Evolutionary conservation across 164 flowering plant genomes (phyloP).

Genomic region (Amborella trichopoda): DNA sequence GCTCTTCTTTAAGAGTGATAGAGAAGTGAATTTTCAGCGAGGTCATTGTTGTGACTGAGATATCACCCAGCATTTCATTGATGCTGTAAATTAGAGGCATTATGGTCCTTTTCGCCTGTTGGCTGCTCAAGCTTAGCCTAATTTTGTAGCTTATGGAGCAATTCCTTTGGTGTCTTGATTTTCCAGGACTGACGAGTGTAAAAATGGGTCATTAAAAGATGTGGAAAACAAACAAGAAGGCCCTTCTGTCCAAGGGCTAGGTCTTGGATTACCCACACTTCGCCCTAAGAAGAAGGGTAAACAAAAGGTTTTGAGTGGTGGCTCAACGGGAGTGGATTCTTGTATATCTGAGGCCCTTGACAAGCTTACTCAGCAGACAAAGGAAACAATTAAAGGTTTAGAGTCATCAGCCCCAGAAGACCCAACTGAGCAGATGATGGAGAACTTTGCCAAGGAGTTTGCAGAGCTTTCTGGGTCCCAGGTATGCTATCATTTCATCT

Average conservation of each 20-base stretch:
- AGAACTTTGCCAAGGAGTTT: slow-evolving; percentile 93
- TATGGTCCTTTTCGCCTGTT: too few species aligned
- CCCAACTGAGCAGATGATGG: slow-evolving; percentile 51
- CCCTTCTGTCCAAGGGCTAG: slow-evolving; percentile 57
- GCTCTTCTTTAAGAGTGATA: too few species aligned
- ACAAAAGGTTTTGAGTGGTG: too few species aligned
- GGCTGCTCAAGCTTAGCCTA: too few species aligned
- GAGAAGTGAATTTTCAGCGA: too few species aligned
- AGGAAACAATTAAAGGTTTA: slow-evolving; percentile 72
- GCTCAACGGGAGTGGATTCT: slow-evolving; percentile 20
- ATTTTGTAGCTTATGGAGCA: too few species aligned
- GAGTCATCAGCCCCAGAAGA: slow-evolving; percentile 51
- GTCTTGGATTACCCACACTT: slow-evolving; percentile 80
- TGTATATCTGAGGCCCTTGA: slow-evolving; percentile 80
- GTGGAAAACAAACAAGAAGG: slow-evolving; percentile 16
- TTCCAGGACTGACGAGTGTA: slow-evolving; percentile 23
- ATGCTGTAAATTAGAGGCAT: slow-evolving; percentile 1
- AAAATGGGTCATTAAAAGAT: not conserved
- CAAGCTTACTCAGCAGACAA: slow-evolving; percentile 80
- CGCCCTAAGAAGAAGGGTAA: slow-evolving; percentile 68
- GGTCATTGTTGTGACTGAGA: not conserved
- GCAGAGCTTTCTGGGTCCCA: slow-evolving; percentile 87
- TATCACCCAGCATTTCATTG: not conserved
- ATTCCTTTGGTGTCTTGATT: too few species aligned
- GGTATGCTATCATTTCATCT: slow-evolving; percentile 29